A percentile compares a stretch with the other conserved stretches of the same genome.
Evolutionary conservation across 2,329 filamentous ascomycete genomes (phyloP).

Genomic region (Dothideomycetidae sp.): DNA sequence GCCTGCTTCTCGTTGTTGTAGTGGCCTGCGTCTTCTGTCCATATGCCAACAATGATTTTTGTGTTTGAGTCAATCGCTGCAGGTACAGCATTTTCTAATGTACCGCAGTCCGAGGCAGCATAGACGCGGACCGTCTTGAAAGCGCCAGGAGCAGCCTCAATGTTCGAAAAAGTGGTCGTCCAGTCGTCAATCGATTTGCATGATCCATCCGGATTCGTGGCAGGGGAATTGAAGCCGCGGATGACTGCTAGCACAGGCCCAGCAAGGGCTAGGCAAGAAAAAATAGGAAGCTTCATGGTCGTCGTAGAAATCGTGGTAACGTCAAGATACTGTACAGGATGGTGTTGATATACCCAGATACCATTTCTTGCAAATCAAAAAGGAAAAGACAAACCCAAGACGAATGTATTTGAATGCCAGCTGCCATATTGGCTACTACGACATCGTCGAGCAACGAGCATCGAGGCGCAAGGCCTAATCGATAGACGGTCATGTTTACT

Average conservation of each 20-base stretch:
- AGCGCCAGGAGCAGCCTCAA: slow-evolving; percentile 31
- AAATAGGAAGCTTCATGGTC: slow-evolving; percentile 5
- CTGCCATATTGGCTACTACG: too few species aligned
- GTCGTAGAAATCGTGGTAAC: neutral
- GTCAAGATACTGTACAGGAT: too few species aligned
- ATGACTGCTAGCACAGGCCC: slow-evolving; percentile 28
- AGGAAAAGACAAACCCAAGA: too few species aligned
- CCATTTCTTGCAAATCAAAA: too few species aligned
- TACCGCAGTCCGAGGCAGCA: slow-evolving; percentile 45
- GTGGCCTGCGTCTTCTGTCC: slow-evolving; percentile 36
- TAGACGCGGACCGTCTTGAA: slow-evolving; percentile 51
- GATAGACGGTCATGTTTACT: neutral
- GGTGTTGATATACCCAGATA: neutral
- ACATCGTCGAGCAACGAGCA: too few species aligned
- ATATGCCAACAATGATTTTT: slow-evolving; percentile 50
- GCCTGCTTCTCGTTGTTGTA: slow-evolving; percentile 48
- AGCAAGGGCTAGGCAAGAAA: slow-evolving; percentile 16
- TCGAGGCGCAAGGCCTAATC: too few species aligned
- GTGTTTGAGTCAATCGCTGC: slow-evolving; percentile 49
- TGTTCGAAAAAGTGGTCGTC: slow-evolving; percentile 20
- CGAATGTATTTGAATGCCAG: neutral
- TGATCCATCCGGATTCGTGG: slow-evolving; percentile 26
- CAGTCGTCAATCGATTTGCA: slow-evolving; percentile 28
- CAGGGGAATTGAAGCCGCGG: slow-evolving; percentile 30
- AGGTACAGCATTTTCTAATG: slow-evolving; percentile 34